Base-by-base conservation (phyloP, 257 asterid genomes). In the Solanum bukasovii region DNA sequence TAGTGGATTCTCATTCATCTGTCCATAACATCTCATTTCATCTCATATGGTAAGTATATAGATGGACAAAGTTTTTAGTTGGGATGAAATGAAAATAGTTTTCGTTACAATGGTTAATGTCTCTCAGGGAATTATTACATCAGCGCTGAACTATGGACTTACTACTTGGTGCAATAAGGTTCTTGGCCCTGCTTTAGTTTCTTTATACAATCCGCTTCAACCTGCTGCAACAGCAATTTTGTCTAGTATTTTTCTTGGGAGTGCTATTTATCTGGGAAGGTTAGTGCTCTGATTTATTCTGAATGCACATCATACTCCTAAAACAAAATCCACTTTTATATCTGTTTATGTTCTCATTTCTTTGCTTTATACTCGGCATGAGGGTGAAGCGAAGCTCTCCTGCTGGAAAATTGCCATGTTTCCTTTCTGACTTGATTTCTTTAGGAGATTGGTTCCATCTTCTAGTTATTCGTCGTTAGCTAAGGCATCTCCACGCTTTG, bases 211-310 rank as follows among this genome's bases (percentile, higher is more conserved):
- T 89, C 99, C 99, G 1, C 96, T 97, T 79, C 99, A 97, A 90
- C 99, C 99, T 74, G 98, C 94, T 87, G 95, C 94, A 27, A 93
- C 99, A 35, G 95, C 98, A 7, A 92, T 97, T 89, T 89, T 97
- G 85, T 95, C 99, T 29, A 92, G 94, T 87, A 84, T 97, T 87
- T 96, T 97, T 92, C 97, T 97, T 1, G 98, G 98, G 79, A 97
- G 98, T 93, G 94, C 98, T n/a, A 93, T 97, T 89, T 97, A 95
- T 92, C 90, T 96, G 88, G 99, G 99, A 94, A 96, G 99, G 99
- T 95, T 67, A 78, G 85, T 81, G 68, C 29, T 81, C 40, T 46
- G 1, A 29, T 9, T 27, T 46, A 27, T 81, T 16, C 23, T 77
- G 34, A 40, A 38, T 77, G 13, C 1, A 40, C 9, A n/a, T 13